Evolutionary conservation across 495 filamentous ascomycete species (phyloP), one percentile per base, ranked within the genome.

Genomic region (Hyaloscypha variabilis): DNA sequence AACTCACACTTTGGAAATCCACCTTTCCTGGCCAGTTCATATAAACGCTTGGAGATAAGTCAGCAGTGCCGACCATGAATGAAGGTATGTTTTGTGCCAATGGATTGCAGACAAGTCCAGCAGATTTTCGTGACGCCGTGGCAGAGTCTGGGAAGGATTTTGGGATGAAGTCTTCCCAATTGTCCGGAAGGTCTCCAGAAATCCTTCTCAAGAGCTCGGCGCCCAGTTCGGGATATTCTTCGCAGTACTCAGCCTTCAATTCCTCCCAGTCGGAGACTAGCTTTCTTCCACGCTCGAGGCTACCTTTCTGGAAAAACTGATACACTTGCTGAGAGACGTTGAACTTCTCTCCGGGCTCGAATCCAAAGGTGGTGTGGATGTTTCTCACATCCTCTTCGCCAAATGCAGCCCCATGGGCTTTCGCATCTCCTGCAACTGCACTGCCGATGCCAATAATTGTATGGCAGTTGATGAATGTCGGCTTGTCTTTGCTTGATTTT

Each of bases 61-160:
- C 85, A 5, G 85, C 85, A 0, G 83, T 85, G 6, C 84, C 85
- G 25, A 86, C 81, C 79, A 88, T 84, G 70, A 88, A 81, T 26
- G 73, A 78, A 17, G 75, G 72, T 10, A 84, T 60, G 8, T 80
- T 72, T 34, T 78, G 66, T 2, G 79, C 79, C 19, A 88, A 70
- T 0, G 82, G 81, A 61, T 83, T 83, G 65, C 78, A 82, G 6
- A 85, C 77, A 1, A 83, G 69, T 6, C 82, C 83, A 2, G 80
- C 75, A 1, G 83, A 79, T 25, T 78, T 78, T 55, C 83, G 73
- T 1, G 82, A 79, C 25, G 85, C 73, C 1, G 82, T 87, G 0
- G 81, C 75, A 55, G 74, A 76, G 1, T 77, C 76, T 1, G 84
- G 80, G 25, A 61, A 51, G 21, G 54, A 57, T 34, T 57, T 57